A percentile compares a stretch with the other conserved stretches of the same genome.
phyloP scores from a whole-genome alignment of 805 yeast genomes.

The Starmerella scarabaei region DNA sequence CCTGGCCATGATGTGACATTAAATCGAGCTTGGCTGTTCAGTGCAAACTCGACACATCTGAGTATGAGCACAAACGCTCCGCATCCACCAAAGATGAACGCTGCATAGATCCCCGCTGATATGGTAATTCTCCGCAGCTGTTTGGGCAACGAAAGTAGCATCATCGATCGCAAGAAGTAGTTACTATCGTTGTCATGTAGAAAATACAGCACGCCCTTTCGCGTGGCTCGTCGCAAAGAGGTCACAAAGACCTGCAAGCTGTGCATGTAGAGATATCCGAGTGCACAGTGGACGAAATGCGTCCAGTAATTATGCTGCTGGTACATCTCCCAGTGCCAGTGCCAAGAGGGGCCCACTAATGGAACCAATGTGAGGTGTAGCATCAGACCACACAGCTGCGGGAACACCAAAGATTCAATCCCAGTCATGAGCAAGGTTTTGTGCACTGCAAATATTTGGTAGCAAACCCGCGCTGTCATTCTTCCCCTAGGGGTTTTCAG shows the following conservation, averaged over 20 bases:
- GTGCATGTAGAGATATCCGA: constrained; percentile 80
- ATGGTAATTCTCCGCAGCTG: constrained; percentile 67
- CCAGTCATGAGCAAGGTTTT: constrained; percentile 67
- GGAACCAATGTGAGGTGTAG: constrained; percentile 60
- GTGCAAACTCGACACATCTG: constrained; percentile 23
- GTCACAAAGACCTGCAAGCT: constrained; percentile 76
- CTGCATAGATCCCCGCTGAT: constrained; percentile 32
- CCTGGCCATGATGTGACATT: constrained; percentile 20
- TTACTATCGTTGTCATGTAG: constrained; percentile 93
- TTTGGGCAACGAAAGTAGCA: constrained; percentile 57
- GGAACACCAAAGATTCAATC: constrained; percentile 74
- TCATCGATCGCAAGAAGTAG: constrained; percentile 72
- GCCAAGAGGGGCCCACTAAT: constrained; percentile 22
- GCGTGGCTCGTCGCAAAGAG: constrained; percentile 61
- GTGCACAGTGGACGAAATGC: constrained; percentile 40
- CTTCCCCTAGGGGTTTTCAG: constrained; percentile 10
- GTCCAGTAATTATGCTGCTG: constrained; percentile 7
- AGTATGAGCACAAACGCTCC: constrained; percentile 48
- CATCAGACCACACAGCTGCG: constrained; percentile 71
- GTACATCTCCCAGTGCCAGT: constrained; percentile 3
- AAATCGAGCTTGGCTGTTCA: constrained; percentile 26
- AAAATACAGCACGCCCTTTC: constrained; percentile 84
- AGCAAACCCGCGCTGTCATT: constrained; percentile 4
- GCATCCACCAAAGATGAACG: constrained; percentile 60
- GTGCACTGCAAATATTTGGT: constrained; percentile 35